Evolutionary conservation across 768 basidiomycete species (phyloP).

Genomic region (Chalciporus pseudorubinellus): DNA sequence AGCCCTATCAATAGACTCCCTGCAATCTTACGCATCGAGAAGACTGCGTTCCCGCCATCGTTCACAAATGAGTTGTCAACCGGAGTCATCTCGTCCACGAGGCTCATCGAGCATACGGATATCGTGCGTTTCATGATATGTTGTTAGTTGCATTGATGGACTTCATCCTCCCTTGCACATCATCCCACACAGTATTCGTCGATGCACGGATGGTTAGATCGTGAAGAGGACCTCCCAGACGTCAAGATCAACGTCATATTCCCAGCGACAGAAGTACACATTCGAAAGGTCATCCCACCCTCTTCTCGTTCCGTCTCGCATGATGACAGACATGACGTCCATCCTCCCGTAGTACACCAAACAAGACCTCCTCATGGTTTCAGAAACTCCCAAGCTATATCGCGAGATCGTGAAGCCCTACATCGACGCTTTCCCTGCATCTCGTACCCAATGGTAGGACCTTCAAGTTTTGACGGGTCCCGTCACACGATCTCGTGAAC

Average conservation of each 20-base stretch:
- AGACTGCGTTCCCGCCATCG: conserved; percentile 58
- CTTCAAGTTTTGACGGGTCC: no score
- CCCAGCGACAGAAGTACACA: conserved; percentile 88
- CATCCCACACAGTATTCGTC: conserved; percentile 66
- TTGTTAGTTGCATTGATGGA: no score
- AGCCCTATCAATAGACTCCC: conserved; percentile 30
- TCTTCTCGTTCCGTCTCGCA: background rate
- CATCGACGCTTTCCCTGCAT: conserved; percentile 68
- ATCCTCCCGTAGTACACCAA: conserved; percentile 61
- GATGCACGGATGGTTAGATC: conserved; percentile 68
- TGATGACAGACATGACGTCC: background rate
- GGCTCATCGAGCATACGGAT: conserved; percentile 60
- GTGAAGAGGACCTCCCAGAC: conserved; percentile 47
- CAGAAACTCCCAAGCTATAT: conserved; percentile 83
- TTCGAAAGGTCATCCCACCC: conserved; percentile 61
- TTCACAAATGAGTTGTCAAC: conserved; percentile 37
- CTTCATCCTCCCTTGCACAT: no score
- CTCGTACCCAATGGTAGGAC: conserved; percentile 76
- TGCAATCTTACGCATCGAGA: conserved; percentile 78
- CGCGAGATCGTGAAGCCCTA: conserved; percentile 69
- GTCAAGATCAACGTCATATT: conserved; percentile 82
- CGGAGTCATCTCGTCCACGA: conserved; percentile 39
- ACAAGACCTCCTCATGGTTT: conserved; percentile 70
- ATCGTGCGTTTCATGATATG: conserved; percentile 52
- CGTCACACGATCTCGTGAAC: no score